Base-by-base conservation (phyloP, 106 monocot species). In the Chionographis japonica region DNA sequence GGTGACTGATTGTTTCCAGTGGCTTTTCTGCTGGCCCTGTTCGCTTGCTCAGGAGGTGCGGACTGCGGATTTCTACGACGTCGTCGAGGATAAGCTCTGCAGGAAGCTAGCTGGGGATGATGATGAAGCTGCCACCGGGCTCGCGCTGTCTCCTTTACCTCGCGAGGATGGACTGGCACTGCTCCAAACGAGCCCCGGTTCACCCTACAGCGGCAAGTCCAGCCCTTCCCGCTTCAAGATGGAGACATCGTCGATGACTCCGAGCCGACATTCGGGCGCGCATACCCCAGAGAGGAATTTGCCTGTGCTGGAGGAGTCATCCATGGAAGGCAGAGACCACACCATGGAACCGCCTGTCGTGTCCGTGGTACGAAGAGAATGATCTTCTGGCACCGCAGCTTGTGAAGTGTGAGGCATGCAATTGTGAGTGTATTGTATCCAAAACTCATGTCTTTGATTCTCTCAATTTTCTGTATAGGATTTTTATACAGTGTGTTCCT, bases 11-110 rank as follows among this genome's bases (percentile, higher is more conserved):
- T 90, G 79, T 62, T 80, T 83, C 11, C 76, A 59, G 69, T 90
- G 89, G 89, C 72, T 90, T 15, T 85, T 60, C 61, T 90, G 89
- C 52, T 90, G 85, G 53, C 42, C 82, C 0, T 90, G 89, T 60
- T 71, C 89, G 61, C 77, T 90, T 43, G 89, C 89, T 10, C 89
- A 90, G 65, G 89, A 90, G 52, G 85, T 85, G 13, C 73, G 89
- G 16, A 90, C 89, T 4, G 77, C 72, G 9, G 74, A 77, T 37
- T 65, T 68, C 51, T 85, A 90, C 50, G 62, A 82, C 36, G 72
- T 88, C 10, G 71, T 62, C 7, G 82, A 83, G n/a, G 79, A 85
- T 19, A 77, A 53, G 16, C 66, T 81, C 17, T 68, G 46, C 40
- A 8, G n/a, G 12, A 79, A 81, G 75, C 36, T 50, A 49, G 18